A percentile compares a stretch with the other conserved stretches of the same genome.
phyloP scores from a whole-genome alignment of 1,284 basidiomycete species.

The Hypsizygus ulmarius region DNA sequence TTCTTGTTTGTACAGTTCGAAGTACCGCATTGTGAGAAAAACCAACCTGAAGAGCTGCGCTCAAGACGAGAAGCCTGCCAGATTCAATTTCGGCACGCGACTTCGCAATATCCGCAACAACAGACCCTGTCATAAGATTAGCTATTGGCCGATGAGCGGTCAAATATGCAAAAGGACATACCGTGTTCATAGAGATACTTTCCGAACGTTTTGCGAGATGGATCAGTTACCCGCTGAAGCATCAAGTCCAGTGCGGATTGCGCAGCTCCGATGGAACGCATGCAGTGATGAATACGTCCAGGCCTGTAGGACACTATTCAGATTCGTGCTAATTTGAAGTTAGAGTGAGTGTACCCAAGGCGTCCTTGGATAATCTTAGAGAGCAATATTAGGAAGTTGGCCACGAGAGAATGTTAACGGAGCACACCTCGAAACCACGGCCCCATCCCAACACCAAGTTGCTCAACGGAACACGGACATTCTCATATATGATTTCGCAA shows the following conservation, averaged over 20 bases:
- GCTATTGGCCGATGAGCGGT: slow-evolving; percentile 1
- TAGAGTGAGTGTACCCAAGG: slow-evolving; percentile 64
- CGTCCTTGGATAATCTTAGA: slow-evolving; percentile 96
- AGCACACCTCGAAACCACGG: slow-evolving; percentile 78
- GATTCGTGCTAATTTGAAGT: neutral
- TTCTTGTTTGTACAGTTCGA: neutral
- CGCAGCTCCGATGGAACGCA: slow-evolving; percentile 93
- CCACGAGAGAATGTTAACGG: slow-evolving; percentile 59
- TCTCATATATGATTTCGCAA: slow-evolving; percentile 92
- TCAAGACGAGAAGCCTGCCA: slow-evolving; percentile 83
- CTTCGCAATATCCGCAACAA: slow-evolving; percentile 87
- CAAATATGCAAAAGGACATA: slow-evolving; percentile 27
- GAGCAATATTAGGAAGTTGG: neutral
- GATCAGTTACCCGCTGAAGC: slow-evolving; percentile 91
- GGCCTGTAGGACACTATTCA: slow-evolving; percentile 50
- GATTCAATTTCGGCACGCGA: slow-evolving; percentile 92
- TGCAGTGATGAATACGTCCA: slow-evolving; percentile 97
- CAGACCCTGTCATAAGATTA: slow-evolving; percentile 56
- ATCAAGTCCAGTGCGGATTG: slow-evolving; percentile 85
- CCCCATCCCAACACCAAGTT: slow-evolving; percentile 94
- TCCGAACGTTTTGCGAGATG: slow-evolving; percentile 89
- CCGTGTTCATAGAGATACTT: slow-evolving; percentile 92
- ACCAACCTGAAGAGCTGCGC: slow-evolving; percentile 82
- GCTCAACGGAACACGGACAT: slow-evolving; percentile 82
- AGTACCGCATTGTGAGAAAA: neutral